phyloP scores from a whole-genome alignment of 148 eudicot species.

The Chenopodium berlandieri region DNA sequence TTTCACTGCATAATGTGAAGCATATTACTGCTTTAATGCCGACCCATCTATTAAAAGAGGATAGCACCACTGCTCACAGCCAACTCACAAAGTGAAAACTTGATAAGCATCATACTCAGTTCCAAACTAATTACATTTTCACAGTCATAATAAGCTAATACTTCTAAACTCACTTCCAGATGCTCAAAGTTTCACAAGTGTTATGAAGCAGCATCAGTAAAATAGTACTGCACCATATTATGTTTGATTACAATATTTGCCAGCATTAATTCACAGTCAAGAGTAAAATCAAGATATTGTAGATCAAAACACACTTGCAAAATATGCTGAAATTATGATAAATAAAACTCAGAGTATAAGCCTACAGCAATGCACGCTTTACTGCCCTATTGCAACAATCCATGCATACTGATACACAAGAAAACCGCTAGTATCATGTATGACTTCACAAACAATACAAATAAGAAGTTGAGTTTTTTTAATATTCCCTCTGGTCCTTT shows the following conservation, averaged over 20 bases:
- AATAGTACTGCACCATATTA: background rate
- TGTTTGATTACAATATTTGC: background rate
- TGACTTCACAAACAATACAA: background rate
- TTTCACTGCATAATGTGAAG: background rate
- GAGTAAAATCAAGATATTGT: background rate
- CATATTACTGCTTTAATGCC: background rate
- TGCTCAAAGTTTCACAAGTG: background rate
- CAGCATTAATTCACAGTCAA: background rate
- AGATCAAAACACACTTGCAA: background rate
- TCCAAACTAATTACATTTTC: background rate
- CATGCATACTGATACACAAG: background rate
- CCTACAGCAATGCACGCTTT: background rate
- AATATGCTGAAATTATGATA: background rate
- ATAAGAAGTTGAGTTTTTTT: background rate
- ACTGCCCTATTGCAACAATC: background rate
- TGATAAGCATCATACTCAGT: background rate
- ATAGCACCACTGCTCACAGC: background rate
- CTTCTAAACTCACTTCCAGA: background rate
- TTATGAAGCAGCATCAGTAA: background rate
- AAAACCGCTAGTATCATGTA: background rate
- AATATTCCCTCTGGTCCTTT: too few species aligned
- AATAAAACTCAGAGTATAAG: background rate
- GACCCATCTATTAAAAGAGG: background rate
- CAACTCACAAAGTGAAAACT: background rate
- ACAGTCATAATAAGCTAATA: background rate